phyloP scores from a whole-genome alignment of 495 filamentous ascomycete species.

The Pseudevernia furfuracea region DNA sequence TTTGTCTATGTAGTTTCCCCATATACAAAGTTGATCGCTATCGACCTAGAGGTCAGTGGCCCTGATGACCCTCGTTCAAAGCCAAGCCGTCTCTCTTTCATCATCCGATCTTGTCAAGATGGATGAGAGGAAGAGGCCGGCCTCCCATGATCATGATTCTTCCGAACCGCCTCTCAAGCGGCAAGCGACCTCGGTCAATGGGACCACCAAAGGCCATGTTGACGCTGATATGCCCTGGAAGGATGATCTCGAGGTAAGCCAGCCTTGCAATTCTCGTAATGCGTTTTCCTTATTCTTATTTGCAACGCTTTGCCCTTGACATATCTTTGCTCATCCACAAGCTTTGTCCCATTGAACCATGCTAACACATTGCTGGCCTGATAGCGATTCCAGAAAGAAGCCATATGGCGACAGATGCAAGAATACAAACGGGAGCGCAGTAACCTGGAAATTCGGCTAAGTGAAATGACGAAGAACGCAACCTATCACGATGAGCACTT shows the following conservation, averaged over 20 bases:
- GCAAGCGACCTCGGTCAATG: slow-evolving; percentile 68
- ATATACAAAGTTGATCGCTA: not conserved
- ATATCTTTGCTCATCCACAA: slow-evolving; percentile 17
- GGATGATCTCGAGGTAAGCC: slow-evolving; percentile 81
- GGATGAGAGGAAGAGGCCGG: slow-evolving; percentile 94
- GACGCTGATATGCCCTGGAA: slow-evolving; percentile 76
- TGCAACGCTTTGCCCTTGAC: slow-evolving; percentile 5
- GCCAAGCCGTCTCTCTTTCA: slow-evolving; percentile 60
- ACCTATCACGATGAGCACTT: slow-evolving; percentile 85
- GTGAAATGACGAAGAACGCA: slow-evolving; percentile 65
- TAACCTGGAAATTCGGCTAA: slow-evolving; percentile 65
- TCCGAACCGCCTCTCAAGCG: slow-evolving; percentile 77
- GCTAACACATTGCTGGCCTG: slow-evolving; percentile 25
- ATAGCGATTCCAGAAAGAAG: slow-evolving; percentile 93
- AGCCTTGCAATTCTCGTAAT: slow-evolving; percentile 11
- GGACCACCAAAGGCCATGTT: slow-evolving; percentile 60
- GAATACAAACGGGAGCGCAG: slow-evolving; percentile 89
- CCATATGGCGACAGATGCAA: slow-evolving; percentile 93
- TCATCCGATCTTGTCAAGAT: slow-evolving; percentile 74
- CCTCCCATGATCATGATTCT: slow-evolving; percentile 64
- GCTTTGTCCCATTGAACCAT: slow-evolving; percentile 5
- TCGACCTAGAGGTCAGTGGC: slow-evolving; percentile 27
- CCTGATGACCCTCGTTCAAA: slow-evolving; percentile 78
- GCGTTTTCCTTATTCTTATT: not conserved
- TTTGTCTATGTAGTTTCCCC: not conserved